Evolutionary conservation across 108 stramenopile species (phyloP), one percentile per base, ranked within the genome.

Genomic region (Nannochloropsis gaditana): DNA sequence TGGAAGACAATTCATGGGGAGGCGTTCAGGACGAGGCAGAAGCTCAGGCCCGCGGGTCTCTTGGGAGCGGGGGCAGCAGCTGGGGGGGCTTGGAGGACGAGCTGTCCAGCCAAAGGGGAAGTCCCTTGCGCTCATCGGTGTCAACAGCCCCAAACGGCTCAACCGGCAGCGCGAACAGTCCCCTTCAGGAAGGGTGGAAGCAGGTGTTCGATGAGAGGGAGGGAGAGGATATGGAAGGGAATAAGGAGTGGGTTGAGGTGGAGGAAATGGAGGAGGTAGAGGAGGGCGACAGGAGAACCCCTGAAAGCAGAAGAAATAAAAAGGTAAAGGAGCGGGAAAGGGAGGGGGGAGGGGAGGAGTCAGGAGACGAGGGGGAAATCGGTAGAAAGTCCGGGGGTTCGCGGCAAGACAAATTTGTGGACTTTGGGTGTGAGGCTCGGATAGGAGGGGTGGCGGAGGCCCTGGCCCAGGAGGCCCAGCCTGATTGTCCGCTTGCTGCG

Each of bases 31-130:
- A 73, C 59, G 59, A 73, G 59, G 59, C 59, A n/a, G 59, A 73
- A 15, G 59, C 15, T 15, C 59, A 73, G n/a, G n/a, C 59, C 6
- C 15, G 2, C 6, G n/a, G n/a, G 5, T 73, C 59, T 2, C 3
- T 15, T n/a, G 59, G 59, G 19, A 73, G 59, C n/a, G 8, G 59
- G 6, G 59, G 8, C 59, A 73, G 59, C 59, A 73, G 59, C 59
- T 73, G 59, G 59, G 59, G 59, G n/a, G 59, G 59, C 19, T n/a
- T 73, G 59, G 59, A 73, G 59, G 59, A 8, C 59, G 59, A 73
- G 59, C 59, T 73, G 15, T 73, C 59, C 19, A 31, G 31, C 31
- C 31, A 31, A 31, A 31, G 31, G 31, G 31, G 31, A 31, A 31
- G 31, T 31, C 31, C 31, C 31, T 31, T 31, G 31, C 31, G 31